Conservation (phyloP, 108 stramenopile species). For the Licmophora abbreviata region DNA sequence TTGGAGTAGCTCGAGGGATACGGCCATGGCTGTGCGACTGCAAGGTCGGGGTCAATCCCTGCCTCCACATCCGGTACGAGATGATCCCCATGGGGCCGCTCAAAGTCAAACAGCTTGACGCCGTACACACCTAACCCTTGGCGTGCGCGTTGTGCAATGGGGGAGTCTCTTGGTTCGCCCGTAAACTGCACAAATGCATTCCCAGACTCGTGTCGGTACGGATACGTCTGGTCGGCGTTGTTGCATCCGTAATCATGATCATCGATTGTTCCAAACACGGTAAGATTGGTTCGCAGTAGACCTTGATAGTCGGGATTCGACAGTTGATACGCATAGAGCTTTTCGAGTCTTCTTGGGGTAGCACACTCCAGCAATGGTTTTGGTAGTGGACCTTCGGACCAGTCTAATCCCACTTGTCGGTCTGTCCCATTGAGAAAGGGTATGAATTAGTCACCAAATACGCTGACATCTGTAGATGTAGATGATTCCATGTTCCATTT, state of each 20-base stretch:
- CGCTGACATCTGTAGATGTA: too few species aligned
- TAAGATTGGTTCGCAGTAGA: constrained; percentile 21
- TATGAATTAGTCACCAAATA: neutral
- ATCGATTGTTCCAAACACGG: constrained; percentile 62
- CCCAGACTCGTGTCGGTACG: constrained; percentile 25
- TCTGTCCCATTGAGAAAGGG: neutral
- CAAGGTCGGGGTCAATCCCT: constrained; percentile 38
- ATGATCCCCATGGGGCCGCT: constrained; percentile 10
- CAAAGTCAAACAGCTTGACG: constrained; percentile 63
- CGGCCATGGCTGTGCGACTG: constrained; percentile 1
- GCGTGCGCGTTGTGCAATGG: constrained; percentile 33
- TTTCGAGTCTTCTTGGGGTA: constrained; percentile 34
- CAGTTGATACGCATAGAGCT: constrained; percentile 31
- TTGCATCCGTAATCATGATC: constrained; percentile 71
- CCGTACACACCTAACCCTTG: constrained; percentile 52
- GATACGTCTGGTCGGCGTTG: constrained; percentile 51
- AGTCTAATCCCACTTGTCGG: constrained; percentile 16
- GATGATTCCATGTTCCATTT: constrained; percentile 7
- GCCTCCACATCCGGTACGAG: constrained; percentile 38
- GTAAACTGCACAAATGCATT: constrained; percentile 58
- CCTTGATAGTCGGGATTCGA: constrained; percentile 30
- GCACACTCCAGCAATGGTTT: constrained; percentile 27
- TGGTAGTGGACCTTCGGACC: too few species aligned
- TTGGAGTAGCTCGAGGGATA: constrained; percentile 8
- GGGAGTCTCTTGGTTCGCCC: constrained; percentile 22